phyloP scores from a whole-genome alignment of 2,329 filamentous ascomycete genomes.

The Botryotinia globosa region DNA sequence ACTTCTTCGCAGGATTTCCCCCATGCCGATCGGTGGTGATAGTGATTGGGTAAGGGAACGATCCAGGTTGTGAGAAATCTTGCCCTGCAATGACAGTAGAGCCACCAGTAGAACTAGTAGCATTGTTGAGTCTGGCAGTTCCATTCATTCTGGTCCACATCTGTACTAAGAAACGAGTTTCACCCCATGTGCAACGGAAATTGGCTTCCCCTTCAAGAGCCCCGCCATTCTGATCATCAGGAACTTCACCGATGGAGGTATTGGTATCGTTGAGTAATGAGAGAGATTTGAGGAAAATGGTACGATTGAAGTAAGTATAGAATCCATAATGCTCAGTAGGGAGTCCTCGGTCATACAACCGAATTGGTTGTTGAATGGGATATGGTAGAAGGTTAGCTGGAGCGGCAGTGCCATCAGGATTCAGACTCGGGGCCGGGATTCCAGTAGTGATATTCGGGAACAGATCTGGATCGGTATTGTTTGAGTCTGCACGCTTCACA shows the following conservation, averaged over 20 bases:
- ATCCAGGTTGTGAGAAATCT: slow-evolving; percentile 46
- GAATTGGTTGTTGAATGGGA: slow-evolving; percentile 71
- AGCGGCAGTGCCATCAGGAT: slow-evolving; percentile 68
- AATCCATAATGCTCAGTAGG: slow-evolving; percentile 88
- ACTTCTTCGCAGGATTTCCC: slow-evolving; percentile 52
- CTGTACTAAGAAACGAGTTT: slow-evolving; percentile 61
- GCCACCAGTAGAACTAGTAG: slow-evolving; percentile 22
- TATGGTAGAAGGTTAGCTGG: slow-evolving; percentile 70
- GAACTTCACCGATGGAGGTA: slow-evolving; percentile 41
- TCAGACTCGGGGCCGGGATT: slow-evolving; percentile 62
- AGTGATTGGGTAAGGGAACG: slow-evolving; percentile 63
- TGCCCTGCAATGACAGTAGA: slow-evolving; percentile 32
- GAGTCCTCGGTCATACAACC: slow-evolving; percentile 79
- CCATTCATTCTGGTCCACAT: slow-evolving; percentile 58
- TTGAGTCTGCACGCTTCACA: slow-evolving; percentile 23
- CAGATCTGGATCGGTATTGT: slow-evolving; percentile 20
- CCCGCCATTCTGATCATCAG: slow-evolving; percentile 55
- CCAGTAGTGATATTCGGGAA: slow-evolving; percentile 47
- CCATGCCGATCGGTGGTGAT: slow-evolving; percentile 62
- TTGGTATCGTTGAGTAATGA: slow-evolving; percentile 47
- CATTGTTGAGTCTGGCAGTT: slow-evolving; percentile 44
- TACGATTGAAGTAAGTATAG: slow-evolving; percentile 87
- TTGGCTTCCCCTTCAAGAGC: slow-evolving; percentile 51
- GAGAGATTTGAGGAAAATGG: slow-evolving; percentile 72
- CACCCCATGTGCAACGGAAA: slow-evolving; percentile 56